Evolutionary conservation across 352 stramenopile genomes (phyloP).

Genomic region (Phytophthora capsici): DNA sequence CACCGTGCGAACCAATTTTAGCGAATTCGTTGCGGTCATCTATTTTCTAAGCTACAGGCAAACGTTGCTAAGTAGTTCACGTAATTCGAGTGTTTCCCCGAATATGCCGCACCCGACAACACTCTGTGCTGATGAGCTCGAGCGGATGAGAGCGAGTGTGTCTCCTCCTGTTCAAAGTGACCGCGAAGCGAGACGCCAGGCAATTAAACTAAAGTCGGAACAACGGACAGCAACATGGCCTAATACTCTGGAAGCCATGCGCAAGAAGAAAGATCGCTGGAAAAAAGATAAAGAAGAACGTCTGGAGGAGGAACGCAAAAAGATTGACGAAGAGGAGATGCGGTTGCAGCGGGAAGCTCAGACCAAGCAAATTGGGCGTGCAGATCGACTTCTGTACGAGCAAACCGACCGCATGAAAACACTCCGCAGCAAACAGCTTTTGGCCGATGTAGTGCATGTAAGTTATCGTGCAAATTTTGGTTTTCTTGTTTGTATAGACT

Average conservation of each 20-base stretch:
- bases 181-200: conserved; percentile 61
- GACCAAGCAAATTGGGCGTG: conserved; percentile 85
- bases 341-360: conserved; percentile 72
- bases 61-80: not conserved
- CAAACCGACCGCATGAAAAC: conserved; percentile 94
- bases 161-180: conserved; percentile 70
- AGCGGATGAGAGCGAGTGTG: conserved; percentile 77
- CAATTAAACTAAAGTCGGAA: conserved; percentile 82
- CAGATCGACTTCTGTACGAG: conserved; percentile 89
- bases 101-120: conserved; percentile 53
- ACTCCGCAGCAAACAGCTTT: conserved; percentile 83
- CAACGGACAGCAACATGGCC: conserved; percentile 88
- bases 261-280: conserved; percentile 90
- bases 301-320: conserved; percentile 74
- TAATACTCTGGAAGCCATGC: conserved; percentile 92
- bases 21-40: not conserved
- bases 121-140: conserved; percentile 65
- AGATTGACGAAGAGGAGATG: conserved; percentile 83
- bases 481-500: not conserved
- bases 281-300: conserved; percentile 91
- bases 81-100: not conserved
- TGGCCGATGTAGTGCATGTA: conserved; percentile 86
- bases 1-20: too few species aligned
- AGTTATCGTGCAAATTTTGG: conserved; percentile 4
- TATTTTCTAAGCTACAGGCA: not conserved